Evolutionary conservation across 1,139 yeast genomes (phyloP).

Genomic region (Protomyces macrosporus): DNA sequence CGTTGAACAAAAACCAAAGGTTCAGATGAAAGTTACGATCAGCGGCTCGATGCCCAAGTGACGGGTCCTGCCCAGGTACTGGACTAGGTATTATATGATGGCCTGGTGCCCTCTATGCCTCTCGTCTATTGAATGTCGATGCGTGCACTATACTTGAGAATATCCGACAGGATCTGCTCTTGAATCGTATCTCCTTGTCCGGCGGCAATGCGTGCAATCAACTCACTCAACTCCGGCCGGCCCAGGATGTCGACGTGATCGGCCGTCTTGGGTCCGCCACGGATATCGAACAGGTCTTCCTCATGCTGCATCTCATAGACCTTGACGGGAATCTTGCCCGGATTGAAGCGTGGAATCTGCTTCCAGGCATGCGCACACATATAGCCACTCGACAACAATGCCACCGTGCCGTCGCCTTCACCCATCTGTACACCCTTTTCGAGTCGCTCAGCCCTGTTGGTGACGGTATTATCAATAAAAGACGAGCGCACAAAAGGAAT

Average conservation of each 20-base stretch:
- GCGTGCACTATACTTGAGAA: slow-evolving; percentile 42
- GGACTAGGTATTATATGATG: too few relatives aligned
- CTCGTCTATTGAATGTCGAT: slow-evolving; percentile 1
- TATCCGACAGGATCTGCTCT: slow-evolving; percentile 55
- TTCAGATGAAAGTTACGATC: too few relatives aligned
- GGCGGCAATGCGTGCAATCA: slow-evolving; percentile 71
- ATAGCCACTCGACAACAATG: slow-evolving; percentile 66
- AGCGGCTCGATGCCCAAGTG: too few relatives aligned
- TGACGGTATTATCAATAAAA: slow-evolving; percentile 23
- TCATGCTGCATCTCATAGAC: slow-evolving; percentile 88
- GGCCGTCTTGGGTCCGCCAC: slow-evolving; percentile 97
- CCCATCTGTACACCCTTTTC: slow-evolving; percentile 59
- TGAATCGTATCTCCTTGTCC: slow-evolving; percentile 68
- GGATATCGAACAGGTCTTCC: slow-evolving; percentile 85
- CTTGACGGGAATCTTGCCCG: slow-evolving; percentile 65
- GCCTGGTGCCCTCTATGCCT: too few relatives aligned
- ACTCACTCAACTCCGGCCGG: slow-evolving; percentile 76
- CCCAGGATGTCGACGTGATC: slow-evolving; percentile 97
- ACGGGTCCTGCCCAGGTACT: too few relatives aligned
- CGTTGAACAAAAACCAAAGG: too few relatives aligned
- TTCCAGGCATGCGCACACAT: slow-evolving; percentile 31
- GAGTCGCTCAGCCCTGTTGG: slow-evolving; percentile 5
- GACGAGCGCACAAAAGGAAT: slow-evolving; percentile 19
- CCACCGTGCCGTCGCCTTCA: slow-evolving; percentile 95
- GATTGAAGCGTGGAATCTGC: slow-evolving; percentile 57